Conservation (phyloP, 1,139 yeast species). For the Arxiozyma telluris region DNA sequence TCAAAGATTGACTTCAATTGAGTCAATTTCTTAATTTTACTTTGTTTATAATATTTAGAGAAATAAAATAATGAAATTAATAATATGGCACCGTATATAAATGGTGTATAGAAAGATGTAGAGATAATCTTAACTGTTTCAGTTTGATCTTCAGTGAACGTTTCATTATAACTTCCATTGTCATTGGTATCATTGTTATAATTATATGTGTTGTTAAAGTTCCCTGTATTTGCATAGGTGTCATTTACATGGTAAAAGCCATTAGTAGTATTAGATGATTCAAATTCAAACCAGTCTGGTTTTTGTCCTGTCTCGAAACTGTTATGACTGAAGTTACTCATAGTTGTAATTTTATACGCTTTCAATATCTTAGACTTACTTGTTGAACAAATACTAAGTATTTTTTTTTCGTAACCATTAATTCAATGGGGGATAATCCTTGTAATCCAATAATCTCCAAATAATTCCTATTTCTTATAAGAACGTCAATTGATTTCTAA, state of each 20-base stretch:
- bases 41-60: slow-evolving; percentile 59
- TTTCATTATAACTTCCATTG: slow-evolving; percentile 12
- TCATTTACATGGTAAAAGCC: neutral
- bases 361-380: neutral
- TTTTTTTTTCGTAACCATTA: neutral
- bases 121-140: slow-evolving; percentile 28
- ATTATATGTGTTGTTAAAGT: neutral
- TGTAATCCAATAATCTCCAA: neutral
- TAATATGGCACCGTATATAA: slow-evolving; percentile 66
- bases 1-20: slow-evolving; percentile 63
- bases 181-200: slow-evolving; percentile 9
- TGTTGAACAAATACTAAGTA: neutral
- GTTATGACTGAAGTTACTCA: slow-evolving; percentile 3
- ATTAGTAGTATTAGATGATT: slow-evolving; percentile 10
- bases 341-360: neutral
- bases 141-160: slow-evolving; percentile 16
- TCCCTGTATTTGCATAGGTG: neutral
- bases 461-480: neutral
- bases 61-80: slow-evolving; percentile 66
- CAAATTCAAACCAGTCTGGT: slow-evolving; percentile 1
- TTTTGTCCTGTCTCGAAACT: slow-evolving; percentile 1
- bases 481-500: too few relatives aligned
- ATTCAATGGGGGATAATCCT: too few relatives aligned
- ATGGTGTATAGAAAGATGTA: slow-evolving; percentile 79
- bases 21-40: slow-evolving; percentile 45